Percentiles rank a stretch among this genome's conserved stretches.
phyloP scores from a whole-genome alignment of 2,329 filamentous ascomycete species.

The Paecilomyces fulvus region DNA sequence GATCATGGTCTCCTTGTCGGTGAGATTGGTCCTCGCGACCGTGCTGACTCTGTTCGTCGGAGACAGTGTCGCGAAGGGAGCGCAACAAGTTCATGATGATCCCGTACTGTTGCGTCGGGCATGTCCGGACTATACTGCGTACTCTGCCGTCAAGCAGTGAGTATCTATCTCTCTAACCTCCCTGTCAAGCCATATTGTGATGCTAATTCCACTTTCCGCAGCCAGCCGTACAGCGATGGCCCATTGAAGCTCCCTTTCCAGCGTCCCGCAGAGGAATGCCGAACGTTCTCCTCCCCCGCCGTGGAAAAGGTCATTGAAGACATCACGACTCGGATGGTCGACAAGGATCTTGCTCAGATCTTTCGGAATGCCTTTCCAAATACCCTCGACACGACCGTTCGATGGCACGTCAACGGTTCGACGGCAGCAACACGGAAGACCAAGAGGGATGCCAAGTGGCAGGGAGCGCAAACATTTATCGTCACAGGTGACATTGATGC shows the following conservation, averaged over 20 bases:
- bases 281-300: constrained; percentile 77
- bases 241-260: constrained; percentile 77
- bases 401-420: constrained; percentile 68
- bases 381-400: constrained; percentile 79
- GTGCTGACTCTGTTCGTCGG: constrained; percentile 5
- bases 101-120: constrained; percentile 31
- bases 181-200: not conserved
- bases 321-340: constrained; percentile 67
- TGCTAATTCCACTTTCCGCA: constrained; percentile 28
- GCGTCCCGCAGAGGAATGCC: constrained; percentile 68
- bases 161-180: constrained; percentile 14
- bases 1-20: constrained; percentile 5
- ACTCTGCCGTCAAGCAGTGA: constrained; percentile 54
- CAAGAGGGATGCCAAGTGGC: constrained; percentile 55
- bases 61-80: not conserved
- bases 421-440: constrained; percentile 11
- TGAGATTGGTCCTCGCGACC: constrained; percentile 8
- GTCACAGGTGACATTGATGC: constrained; percentile 91
- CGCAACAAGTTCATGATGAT: constrained; percentile 12
- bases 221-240: constrained; percentile 70
- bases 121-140: constrained; percentile 59
- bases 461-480: constrained; percentile 82
- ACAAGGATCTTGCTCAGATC: constrained; percentile 79
- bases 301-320: constrained; percentile 85
- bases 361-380: constrained; percentile 96